Base-by-base conservation (phyloP, 2,329 filamentous ascomycete genomes). In the Aureobasidium sp. region DNA sequence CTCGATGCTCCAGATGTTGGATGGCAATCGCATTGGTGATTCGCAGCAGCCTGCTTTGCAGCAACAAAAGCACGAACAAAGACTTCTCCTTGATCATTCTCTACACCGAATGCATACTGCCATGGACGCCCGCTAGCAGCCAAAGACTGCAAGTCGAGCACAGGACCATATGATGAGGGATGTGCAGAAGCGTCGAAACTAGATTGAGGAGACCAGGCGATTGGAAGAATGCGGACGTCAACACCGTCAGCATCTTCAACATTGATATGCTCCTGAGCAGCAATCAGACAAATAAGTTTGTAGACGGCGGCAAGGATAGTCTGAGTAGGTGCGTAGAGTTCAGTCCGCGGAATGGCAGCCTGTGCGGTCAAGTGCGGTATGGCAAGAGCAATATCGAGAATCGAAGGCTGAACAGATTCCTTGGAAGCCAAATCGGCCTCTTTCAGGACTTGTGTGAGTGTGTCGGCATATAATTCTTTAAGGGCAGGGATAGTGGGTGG, bases 291-390 rank as follows among this genome's bases (percentile, higher is more conserved):
- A 61, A 94, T 78, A 54, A 97, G 81, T 68, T 86, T 86, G 79
- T 97, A 97, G 29, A 95, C 71, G 30, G 83, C 83, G 3, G 89
- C 88, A 27, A 97, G 76, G 5, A 93, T 78, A n/a, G 81, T 79
- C 73, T 96, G 91, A 0, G 86, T 82, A n/a, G 81, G 75, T 37
- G 79, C 71, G 81, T 91, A 96, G 21, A 83, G 77, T 48, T 83
- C 76, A 29, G 81, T 77, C 67, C 82, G 80, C 49, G 82, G 78
- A 34, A 75, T 74, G 27, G 76, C 74, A 29, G 78, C 76, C 34
- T 75, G 75, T 25, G 82, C 80, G 50, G 79, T 75, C 13, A 91
- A 79, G 57, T 87, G 78, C 2, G 86, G 83, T 52, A 83, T 82
- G 2, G 83, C 81, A 39, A 95, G 72, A 2, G 85, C 88, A 67